phyloP scores from a whole-genome alignment of 192 early-diverging fungal species.

The Podochytrium sp. region DNA sequence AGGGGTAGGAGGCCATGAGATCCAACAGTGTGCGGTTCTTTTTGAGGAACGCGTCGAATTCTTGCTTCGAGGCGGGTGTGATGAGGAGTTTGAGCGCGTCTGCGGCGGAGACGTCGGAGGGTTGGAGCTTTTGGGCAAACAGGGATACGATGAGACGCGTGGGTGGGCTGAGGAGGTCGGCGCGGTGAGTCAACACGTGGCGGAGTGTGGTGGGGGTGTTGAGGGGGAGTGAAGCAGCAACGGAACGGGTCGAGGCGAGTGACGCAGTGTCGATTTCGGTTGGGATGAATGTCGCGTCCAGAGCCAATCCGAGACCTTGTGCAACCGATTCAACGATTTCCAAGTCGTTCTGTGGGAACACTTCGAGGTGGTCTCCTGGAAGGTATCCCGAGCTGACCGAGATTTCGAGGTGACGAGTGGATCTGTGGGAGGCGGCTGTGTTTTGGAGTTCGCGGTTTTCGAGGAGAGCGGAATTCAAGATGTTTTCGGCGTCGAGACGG shows the following conservation, averaged over 20 bases:
- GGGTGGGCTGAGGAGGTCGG: slow-evolving; percentile 53
- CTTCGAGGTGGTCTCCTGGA: slow-evolving; percentile 62
- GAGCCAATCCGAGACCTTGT: slow-evolving; percentile 45
- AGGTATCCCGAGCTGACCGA: slow-evolving; percentile 33
- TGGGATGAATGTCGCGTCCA: slow-evolving; percentile 51
- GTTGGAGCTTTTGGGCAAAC: slow-evolving; percentile 35
- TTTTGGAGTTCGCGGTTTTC: slow-evolving; percentile 50
- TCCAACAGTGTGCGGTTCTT: slow-evolving; percentile 53
- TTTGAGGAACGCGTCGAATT: slow-evolving; percentile 47
- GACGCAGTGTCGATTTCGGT: slow-evolving; percentile 38
- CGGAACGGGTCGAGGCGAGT: slow-evolving; percentile 47
- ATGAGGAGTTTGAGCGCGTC: slow-evolving; percentile 29
- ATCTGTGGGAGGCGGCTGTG: slow-evolving; percentile 35
- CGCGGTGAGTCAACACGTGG: slow-evolving; percentile 49
- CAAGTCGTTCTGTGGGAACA: slow-evolving; percentile 46
- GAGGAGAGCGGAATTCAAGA: slow-evolving; percentile 36
- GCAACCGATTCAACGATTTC: slow-evolving; percentile 47
- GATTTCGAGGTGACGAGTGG: slow-evolving; percentile 50
- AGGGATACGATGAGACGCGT: slow-evolving; percentile 42
- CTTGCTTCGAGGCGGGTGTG: slow-evolving; percentile 34
- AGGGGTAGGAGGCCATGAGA: slow-evolving; percentile 43
- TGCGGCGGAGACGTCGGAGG: slow-evolving; percentile 28
- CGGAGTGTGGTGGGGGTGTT: slow-evolving; percentile 47
- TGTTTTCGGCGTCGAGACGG: neutral
- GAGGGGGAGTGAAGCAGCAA: slow-evolving; percentile 38